Percentiles rank a stretch among this genome's conserved stretches.
These are phyloP conservation scores for Mycena pura DNA, from an alignment of 768 basidiomycete species.

Conservation along the genomic window DNA sequence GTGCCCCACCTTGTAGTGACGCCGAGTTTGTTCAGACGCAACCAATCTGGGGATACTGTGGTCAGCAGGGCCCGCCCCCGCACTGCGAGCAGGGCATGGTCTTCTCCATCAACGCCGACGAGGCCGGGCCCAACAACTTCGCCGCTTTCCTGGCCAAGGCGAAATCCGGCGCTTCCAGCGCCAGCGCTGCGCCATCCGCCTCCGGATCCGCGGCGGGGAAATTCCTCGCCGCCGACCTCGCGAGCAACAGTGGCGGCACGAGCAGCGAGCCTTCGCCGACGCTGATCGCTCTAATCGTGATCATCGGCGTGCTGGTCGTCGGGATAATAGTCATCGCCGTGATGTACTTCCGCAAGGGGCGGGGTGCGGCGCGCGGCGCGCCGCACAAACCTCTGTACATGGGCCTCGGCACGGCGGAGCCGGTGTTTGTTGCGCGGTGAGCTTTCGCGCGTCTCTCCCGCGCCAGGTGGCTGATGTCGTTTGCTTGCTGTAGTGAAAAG, in stretches of 20 bases:
- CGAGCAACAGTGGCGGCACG: conserved; percentile 20
- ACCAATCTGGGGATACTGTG: conserved; percentile 51
- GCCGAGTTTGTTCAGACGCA: conserved; percentile 10
- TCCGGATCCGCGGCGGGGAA: not conserved
- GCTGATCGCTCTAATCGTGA: conserved; percentile 30
- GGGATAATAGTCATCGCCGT: conserved; percentile 24
- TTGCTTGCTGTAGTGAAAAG: too few species aligned
- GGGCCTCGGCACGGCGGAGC: conserved; percentile 14
- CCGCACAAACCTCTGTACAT: conserved; percentile 19
- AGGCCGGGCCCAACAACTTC: conserved; percentile 40
- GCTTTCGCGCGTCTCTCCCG: too few species aligned
- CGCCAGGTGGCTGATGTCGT: too few species aligned
- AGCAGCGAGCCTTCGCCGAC: conserved; percentile 30
- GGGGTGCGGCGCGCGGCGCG: conserved; percentile 3
- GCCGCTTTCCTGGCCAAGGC: conserved; percentile 39
- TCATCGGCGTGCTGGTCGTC: conserved; percentile 28
- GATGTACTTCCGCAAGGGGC: conserved; percentile 21
- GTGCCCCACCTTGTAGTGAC: not conserved
- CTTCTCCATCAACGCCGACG: conserved; percentile 50
- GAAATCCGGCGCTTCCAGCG: not conserved
- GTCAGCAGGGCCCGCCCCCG: conserved; percentile 36
- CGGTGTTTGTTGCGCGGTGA: conserved; percentile 18
- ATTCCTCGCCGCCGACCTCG: not conserved
- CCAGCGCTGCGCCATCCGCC: not conserved
- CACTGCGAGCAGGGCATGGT: conserved; percentile 57